Evolutionary conservation across 371 early-diverging fungal genomes (phyloP), one percentile per base, ranked within the genome.

Genomic region (Mortierella sp.): DNA sequence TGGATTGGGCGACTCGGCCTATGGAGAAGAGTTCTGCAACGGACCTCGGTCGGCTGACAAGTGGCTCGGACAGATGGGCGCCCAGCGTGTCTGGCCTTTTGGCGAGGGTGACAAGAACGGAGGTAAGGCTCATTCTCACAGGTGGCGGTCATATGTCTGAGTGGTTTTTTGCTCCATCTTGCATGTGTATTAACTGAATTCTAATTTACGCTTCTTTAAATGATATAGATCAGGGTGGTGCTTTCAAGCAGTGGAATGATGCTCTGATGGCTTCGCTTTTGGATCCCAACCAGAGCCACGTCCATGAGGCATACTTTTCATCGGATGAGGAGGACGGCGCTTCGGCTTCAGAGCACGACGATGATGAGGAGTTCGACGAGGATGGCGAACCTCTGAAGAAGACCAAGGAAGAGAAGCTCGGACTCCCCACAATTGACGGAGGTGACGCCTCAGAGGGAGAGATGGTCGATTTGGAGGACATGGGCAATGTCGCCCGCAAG

Each of bases 381-480:
- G 81, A 85, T 68, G 71, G 86, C 22, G 84, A 79, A 50, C 85
- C 69, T 19, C 65, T 70, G 55, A 86, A 80, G 70, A 77, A 69
- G 84, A 76, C 81, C 55, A 81, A 81, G 64, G 82, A 77, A 19
- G 77, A 77, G 26, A 81, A 81, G 68, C 71, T 81, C 24, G 82
- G 82, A 34, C 61, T 81, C 44, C 82, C 82, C 39, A 81, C 77
- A 16, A 81, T 81, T 39, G 86, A 86, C 44, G 77, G 86, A 5
- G 87, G 79, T 29, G 80, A 87, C 10, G 84, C 74, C 16, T 87
- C 87, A 0, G 91, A 86, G 26, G 90, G 90, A 52, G 93, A 91
- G 66, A 89, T 94, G 89, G 86, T 94, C n/a, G 94, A 94, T 80
- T 66, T 94, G 53, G 95, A 94, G 80, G 94, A 94, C 71, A 90